Conservation (phyloP, 345 rosid species). For the Eucalyptus pauciflora region DNA sequence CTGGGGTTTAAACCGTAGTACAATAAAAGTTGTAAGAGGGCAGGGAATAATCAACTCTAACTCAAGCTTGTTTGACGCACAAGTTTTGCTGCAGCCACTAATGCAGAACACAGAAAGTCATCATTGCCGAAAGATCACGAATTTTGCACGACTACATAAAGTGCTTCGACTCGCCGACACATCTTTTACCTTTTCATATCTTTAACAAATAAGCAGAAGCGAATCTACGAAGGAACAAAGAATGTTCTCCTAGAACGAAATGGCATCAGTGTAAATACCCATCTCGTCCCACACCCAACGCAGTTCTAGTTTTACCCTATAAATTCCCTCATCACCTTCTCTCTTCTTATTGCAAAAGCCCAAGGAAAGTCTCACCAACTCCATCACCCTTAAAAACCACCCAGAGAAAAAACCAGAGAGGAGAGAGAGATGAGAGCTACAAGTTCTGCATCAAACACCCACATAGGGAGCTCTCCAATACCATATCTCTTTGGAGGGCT, state of each 20-base stretch:
- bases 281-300: neutral
- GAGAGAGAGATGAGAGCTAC: neutral
- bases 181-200: neutral
- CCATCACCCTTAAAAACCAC: neutral
- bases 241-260: neutral
- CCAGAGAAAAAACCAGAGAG: neutral
- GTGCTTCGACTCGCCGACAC: neutral
- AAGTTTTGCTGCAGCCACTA: neutral
- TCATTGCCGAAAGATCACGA: neutral
- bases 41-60: neutral
- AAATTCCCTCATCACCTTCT: neutral
- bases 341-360: neutral
- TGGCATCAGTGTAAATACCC: neutral
- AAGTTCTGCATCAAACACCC: neutral
- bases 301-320: neutral
- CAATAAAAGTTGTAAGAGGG: neutral
- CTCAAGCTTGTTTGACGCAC: neutral
- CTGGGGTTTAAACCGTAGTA: neutral
- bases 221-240: neutral
- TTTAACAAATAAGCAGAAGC: neutral
- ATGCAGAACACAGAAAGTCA: neutral
- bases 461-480: constrained; percentile 1
- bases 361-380: neutral
- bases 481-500: constrained; percentile 26
- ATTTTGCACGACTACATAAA: neutral